phyloP scores from a whole-genome alignment of 73 alveolate genomes.

The Paramecium caudatum region DNA sequence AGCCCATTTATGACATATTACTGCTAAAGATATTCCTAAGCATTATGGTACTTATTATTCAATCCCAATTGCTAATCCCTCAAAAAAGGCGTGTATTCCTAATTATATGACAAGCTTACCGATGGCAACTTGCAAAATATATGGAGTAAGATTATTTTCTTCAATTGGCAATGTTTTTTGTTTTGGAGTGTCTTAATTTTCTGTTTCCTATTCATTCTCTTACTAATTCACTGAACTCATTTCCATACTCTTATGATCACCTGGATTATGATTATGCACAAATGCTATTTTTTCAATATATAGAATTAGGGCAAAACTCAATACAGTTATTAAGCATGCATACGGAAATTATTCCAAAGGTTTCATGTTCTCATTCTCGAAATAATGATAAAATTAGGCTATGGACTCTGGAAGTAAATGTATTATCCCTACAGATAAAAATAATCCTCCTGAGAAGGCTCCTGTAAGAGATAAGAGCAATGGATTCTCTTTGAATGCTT shows the following conservation, averaged over 20 bases:
- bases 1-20: conserved; percentile 93
- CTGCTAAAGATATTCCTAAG: conserved; percentile 87
- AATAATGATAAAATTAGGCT: conserved; percentile 81
- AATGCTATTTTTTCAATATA: conserved; percentile 89
- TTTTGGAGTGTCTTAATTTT: too few relatives aligned
- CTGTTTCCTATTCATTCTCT: too few relatives aligned
- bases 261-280: conserved; percentile 82
- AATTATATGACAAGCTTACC: not conserved
- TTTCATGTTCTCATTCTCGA: not conserved
- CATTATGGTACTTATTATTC: conserved; percentile 82
- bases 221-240: not conserved
- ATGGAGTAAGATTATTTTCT: conserved; percentile 78
- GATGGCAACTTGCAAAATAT: conserved; percentile 87
- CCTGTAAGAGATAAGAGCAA: conserved; percentile 78
- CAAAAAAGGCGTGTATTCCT: conserved; percentile 94
- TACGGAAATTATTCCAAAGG: conserved; percentile 76
- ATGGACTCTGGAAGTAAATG: conserved; percentile 88
- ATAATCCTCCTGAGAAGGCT: conserved; percentile 90
- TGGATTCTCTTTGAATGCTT: conserved; percentile 66
- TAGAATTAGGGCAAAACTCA: conserved; percentile 85
- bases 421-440: conserved; percentile 86
- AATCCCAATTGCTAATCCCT: conserved; percentile 97
- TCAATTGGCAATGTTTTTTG: not conserved
- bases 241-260: not conserved
- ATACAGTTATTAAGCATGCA: conserved; percentile 82